A percentile compares a stretch with the other conserved stretches of the same genome.
phyloP scores from a whole-genome alignment of 139 green algal genomes.

The Haematococcus sp. region DNA sequence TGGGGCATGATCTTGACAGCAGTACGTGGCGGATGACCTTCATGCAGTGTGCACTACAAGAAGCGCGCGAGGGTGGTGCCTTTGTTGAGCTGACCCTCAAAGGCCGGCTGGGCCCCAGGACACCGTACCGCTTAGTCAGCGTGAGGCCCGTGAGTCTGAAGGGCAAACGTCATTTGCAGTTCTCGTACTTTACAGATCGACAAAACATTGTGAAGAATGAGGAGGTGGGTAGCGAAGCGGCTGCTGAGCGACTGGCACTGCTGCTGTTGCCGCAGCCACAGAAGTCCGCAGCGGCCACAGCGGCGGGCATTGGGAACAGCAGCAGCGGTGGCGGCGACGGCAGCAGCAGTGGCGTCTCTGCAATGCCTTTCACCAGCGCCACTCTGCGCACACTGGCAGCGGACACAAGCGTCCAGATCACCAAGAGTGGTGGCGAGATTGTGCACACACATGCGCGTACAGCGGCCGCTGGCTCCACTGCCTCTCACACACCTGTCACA shows the following conservation, averaged over 20 bases:
- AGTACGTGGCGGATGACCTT: too few species aligned
- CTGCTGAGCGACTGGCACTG: neutral
- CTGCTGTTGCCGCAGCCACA: neutral
- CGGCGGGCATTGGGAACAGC: too few species aligned
- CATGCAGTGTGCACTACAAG: too few species aligned
- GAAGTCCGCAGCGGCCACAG: too few species aligned
- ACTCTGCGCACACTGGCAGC: neutral
- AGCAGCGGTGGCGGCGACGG: constrained; percentile 3
- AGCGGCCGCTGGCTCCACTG: too few species aligned
- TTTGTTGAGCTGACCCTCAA: too few species aligned
- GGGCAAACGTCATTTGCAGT: constrained; percentile 21
- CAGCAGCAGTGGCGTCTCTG: constrained; percentile 12
- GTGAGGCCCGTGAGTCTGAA: constrained; percentile 24
- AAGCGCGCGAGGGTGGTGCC: too few species aligned
- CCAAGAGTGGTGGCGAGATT: constrained; percentile 24
- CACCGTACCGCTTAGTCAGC: constrained; percentile 15
- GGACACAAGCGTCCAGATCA: constrained; percentile 29
- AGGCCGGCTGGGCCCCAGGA: neutral
- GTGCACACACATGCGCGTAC: constrained; percentile 15
- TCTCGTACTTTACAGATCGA: constrained; percentile 8
- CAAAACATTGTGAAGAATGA: constrained; percentile 27
- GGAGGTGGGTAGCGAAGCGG: neutral
- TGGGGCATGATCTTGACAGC: too few species aligned
- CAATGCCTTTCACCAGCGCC: constrained; percentile 10
- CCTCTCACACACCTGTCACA: too few species aligned